phyloP scores from a whole-genome alignment of 192 early-diverging fungal genomes.

The Paraglomus occultum region DNA sequence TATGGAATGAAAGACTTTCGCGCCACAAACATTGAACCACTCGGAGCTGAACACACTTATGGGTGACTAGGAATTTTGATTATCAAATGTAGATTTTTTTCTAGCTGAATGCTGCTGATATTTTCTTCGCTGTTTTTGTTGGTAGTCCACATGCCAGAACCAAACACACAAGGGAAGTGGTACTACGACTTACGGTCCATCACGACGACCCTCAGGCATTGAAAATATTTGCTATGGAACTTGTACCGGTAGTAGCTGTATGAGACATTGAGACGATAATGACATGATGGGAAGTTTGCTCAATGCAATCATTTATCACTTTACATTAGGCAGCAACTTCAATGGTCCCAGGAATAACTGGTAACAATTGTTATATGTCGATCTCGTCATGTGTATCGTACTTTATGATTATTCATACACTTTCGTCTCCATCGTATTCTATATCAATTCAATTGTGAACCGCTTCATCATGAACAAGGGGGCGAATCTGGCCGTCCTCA shows the following conservation, averaged over 20 bases:
- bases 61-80: conserved; percentile 41
- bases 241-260: conserved; percentile 41
- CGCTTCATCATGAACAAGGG: conserved; percentile 38
- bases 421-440: conserved; percentile 33
- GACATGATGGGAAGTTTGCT: conserved; percentile 7
- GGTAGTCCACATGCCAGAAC: conserved; percentile 35
- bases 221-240: conserved; percentile 46
- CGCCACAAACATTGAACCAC: conserved; percentile 52
- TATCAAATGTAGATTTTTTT: neutral
- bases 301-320: neutral
- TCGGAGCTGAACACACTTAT: conserved; percentile 60
- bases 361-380: neutral
- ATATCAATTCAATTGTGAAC: conserved; percentile 43
- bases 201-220: conserved; percentile 46
- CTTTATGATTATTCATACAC: too few species aligned
- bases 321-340: conserved; percentile 46
- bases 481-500: conserved; percentile 55
- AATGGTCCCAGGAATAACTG: conserved; percentile 58
- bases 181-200: conserved; percentile 45
- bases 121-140: neutral
- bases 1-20: conserved; percentile 51
- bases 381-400: too few species aligned
- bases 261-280: neutral
- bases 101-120: neutral
- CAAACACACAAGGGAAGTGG: conserved; percentile 43